Evolutionary conservation across 202 grass and related monocot genomes (phyloP), one percentile per base, ranked within the genome.

Genomic region (Setaria viridis): DNA sequence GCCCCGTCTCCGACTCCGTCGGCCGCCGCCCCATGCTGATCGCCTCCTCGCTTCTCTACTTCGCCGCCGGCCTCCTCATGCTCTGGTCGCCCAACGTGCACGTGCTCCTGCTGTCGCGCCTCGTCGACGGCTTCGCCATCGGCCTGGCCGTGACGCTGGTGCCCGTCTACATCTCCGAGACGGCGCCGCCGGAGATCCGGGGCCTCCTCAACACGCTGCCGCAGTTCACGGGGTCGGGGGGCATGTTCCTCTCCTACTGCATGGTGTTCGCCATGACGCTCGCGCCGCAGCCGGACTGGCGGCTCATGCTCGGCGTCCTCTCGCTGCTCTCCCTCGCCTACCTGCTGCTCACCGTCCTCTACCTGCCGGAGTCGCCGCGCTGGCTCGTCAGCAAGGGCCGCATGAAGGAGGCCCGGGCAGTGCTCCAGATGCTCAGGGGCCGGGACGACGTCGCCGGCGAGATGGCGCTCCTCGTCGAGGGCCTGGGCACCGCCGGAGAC

Each of bases 361-460:
- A 80, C 81, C 78, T 97, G 32, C 90, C 92, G 7, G 91, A 97
- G 86, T 97, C 92, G 6, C 92, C 92, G n/a, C 88, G 92, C 51
- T 93, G 95, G 92, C 92, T 97, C 4, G 95, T 94, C 14, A 94
- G 95, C 85, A 97, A 97, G 86, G 95, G 92, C 2, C 46, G 80
- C 47, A 93, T 93, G 89, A 91, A 88, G 73, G 92, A 97, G 80
- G 95, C 95, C 33, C 88, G 85, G 73, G 29, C 12, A 3, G 90
- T 94, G 57, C 62, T 97, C 47, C 90, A 88, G 85, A 94, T 81
- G 85, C 67, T 97, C 15, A 79, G 95, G 13, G 90, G 92, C 2
- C 77, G 82, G 30, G 82, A 91, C 7, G 95, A 97, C 80, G 88
- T 94, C 9, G 83, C 85, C 17, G 95, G 85, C 1, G 92, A 97